Conservation (phyloP, 176 grass and related monocot genomes). For the Triticum monococcum region DNA sequence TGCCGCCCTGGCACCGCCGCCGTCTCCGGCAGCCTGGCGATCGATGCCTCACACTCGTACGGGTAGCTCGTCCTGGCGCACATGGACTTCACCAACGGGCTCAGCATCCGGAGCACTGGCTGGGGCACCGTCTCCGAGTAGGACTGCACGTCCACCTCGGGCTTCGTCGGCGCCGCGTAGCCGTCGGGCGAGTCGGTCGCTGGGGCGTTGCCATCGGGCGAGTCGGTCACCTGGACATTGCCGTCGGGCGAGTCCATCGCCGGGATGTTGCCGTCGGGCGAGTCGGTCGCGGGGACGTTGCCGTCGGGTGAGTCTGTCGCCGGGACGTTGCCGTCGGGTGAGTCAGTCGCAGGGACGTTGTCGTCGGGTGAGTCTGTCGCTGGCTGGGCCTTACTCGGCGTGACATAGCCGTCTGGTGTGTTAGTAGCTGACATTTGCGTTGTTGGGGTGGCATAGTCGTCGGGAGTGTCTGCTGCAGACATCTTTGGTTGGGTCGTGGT, state of each 20-base stretch:
- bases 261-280: background rate
- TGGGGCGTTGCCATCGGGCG: background rate
- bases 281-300: background rate
- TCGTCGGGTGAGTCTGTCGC: background rate
- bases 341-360: background rate
- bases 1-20: background rate
- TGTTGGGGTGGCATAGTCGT: no score
- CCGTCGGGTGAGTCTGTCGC: background rate
- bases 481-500: no score
- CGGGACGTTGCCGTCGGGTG: background rate
- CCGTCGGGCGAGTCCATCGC: background rate
- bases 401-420: background rate
- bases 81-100: constrained; percentile 12
- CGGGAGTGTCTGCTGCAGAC: no score
- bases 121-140: background rate
- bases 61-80: constrained; percentile 40
- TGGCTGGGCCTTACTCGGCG: background rate
- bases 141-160: background rate
- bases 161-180: background rate
- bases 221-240: background rate
- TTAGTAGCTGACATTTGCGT: background rate
- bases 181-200: background rate
- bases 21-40: background rate
- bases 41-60: constrained; percentile 38
- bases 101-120: background rate